phyloP scores from a whole-genome alignment of 73 alveolate species.

The Symbiodinium natans region DNA sequence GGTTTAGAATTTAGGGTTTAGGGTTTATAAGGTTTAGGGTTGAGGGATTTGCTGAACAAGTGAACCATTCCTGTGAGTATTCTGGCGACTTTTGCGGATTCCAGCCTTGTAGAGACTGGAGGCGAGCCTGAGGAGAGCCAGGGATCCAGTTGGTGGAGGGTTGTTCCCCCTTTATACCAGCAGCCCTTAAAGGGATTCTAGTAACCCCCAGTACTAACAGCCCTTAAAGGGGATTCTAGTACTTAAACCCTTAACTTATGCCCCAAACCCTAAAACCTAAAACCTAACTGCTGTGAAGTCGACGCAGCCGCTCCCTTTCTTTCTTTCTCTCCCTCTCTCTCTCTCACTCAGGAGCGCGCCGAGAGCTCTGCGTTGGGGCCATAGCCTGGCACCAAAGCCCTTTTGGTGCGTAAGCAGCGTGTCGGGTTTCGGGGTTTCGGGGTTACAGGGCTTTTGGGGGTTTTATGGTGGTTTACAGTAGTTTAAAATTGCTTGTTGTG shows the following conservation, averaged over 20 bases:
- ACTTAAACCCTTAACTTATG: background rate
- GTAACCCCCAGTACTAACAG: background rate
- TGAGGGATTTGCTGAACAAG: background rate
- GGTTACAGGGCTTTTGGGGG: too few species aligned
- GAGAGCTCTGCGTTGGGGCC: background rate
- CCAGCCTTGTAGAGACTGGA: slow-evolving; percentile 77
- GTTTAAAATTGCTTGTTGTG: too few species aligned
- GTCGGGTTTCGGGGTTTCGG: background rate
- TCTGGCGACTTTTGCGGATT: too few species aligned
- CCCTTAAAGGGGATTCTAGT: background rate
- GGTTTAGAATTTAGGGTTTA: too few species aligned
- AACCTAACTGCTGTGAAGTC: background rate
- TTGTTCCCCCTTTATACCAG: too few species aligned
- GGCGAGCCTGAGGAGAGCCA: slow-evolving; percentile 42
- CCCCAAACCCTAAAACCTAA: background rate
- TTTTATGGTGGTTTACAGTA: too few species aligned
- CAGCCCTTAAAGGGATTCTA: background rate
- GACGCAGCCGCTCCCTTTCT: too few species aligned
- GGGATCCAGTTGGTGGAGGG: background rate
- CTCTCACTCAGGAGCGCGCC: background rate
- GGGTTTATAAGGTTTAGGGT: too few species aligned
- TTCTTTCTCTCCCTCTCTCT: background rate
- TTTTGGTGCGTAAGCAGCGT: too few species aligned
- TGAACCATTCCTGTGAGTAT: too few species aligned
- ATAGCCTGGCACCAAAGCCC: background rate